Percentiles rank a stretch among this genome's conserved stretches.
phyloP scores from a whole-genome alignment of 129 eudicot genomes.

The Centrapalus pauciflorus region DNA sequence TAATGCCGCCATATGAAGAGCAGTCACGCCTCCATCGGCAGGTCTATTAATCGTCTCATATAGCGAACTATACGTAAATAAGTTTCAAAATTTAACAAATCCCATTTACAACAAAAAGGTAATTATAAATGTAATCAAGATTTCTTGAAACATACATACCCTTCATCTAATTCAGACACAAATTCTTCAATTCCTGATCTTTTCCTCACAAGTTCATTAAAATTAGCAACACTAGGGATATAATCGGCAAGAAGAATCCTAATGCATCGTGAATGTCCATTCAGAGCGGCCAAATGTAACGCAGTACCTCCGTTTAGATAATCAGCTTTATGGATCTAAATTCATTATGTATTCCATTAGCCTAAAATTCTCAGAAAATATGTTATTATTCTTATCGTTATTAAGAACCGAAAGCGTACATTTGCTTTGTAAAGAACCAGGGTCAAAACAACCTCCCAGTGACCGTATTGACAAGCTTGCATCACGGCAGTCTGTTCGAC shows the following conservation, averaged over 20 bases:
- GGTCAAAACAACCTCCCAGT: slow-evolving; percentile 97
- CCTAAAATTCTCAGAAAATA: background rate
- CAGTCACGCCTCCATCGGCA: slow-evolving; percentile 90
- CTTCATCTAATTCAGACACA: slow-evolving; percentile 45
- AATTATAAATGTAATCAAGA: background rate
- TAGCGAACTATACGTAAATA: slow-evolving; percentile 44
- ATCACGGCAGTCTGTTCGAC: slow-evolving; percentile 88
- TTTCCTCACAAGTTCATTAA: slow-evolving; percentile 40
- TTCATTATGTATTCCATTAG: slow-evolving; percentile 14
- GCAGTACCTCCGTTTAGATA: slow-evolving; percentile 92
- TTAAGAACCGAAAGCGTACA: slow-evolving; percentile 37
- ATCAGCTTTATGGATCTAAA: slow-evolving; percentile 83
- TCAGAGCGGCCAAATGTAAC: slow-evolving; percentile 80
- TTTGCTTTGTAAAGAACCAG: slow-evolving; percentile 77
- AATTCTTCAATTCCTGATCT: slow-evolving; percentile 43
- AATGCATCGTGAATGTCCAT: slow-evolving; percentile 85
- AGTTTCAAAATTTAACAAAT: background rate
- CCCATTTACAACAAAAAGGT: background rate
- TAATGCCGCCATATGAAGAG: slow-evolving; percentile 97
- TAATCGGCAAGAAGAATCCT: slow-evolving; percentile 84
- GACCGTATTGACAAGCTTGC: slow-evolving; percentile 99
- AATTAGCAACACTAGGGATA: slow-evolving; percentile 68
- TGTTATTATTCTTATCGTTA: background rate
- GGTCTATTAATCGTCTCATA: slow-evolving; percentile 58
- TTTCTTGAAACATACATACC: slow-evolving; percentile 37